These are phyloP conservation scores for Parietichytrium sp. DNA, from an alignment of 108 stramenopile genomes.

Conservation along the genomic window DNA sequence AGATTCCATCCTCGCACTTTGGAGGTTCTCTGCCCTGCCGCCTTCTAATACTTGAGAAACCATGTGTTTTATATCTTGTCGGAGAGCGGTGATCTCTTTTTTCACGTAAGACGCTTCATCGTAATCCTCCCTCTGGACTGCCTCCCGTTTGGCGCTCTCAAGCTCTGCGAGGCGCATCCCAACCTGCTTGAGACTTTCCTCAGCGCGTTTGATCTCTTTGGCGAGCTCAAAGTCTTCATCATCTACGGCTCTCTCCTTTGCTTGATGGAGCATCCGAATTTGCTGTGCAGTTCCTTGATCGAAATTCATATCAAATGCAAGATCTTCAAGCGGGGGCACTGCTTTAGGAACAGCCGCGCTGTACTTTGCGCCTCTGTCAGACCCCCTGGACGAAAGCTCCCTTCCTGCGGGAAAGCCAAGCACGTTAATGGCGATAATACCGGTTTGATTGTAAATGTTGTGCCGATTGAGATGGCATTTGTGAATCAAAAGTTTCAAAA, in stretches of 20 bases:
- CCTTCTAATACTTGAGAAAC: no score
- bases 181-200: background rate
- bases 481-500: conserved; percentile 59
- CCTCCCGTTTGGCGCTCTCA: conserved; percentile 40
- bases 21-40: no score
- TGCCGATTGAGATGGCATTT: conserved; percentile 60
- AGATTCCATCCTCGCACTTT: no score
- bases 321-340: conserved; percentile 32
- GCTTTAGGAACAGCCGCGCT: background rate
- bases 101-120: conserved; percentile 48
- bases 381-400: background rate
- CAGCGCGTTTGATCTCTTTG: conserved; percentile 57
- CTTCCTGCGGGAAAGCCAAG: conserved; percentile 20
- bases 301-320: conserved; percentile 45
- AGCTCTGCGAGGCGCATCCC: background rate
- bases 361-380: background rate
- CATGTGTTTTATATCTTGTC: no score
- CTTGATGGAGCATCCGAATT: conserved; percentile 46
- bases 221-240: conserved; percentile 63
- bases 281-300: conserved; percentile 44
- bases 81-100: conserved; percentile 38
- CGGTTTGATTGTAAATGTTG: conserved; percentile 63
- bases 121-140: conserved; percentile 51
- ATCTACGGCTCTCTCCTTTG: conserved; percentile 58
- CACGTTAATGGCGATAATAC: conserved; percentile 50